phyloP scores from a whole-genome alignment of 2,329 filamentous ascomycete species.

The Orbilia ellipsospora region DNA sequence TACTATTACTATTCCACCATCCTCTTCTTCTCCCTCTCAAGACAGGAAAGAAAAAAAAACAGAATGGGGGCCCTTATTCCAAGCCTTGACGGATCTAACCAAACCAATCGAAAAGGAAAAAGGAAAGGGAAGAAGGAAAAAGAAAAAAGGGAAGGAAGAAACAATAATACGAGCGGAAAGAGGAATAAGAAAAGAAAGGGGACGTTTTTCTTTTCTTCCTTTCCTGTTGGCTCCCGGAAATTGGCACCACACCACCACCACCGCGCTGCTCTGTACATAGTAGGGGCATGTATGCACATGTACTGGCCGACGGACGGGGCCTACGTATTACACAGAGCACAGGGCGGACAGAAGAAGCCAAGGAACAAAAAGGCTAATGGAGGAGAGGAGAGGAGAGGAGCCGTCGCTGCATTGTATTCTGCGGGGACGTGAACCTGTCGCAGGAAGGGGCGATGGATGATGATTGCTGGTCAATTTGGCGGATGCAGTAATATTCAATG shows the following conservation, averaged over 20 bases:
- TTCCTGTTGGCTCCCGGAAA: not conserved
- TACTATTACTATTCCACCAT: too few relatives aligned
- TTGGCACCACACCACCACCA: slow-evolving; percentile 10
- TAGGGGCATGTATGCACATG: too few relatives aligned
- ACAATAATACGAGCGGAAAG: too few relatives aligned
- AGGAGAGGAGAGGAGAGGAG: too few relatives aligned
- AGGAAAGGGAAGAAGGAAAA: not conserved
- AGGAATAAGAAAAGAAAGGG: not conserved
- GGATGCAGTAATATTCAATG: not conserved
- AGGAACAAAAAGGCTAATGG: slow-evolving; percentile 10
- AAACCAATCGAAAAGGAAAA: not conserved
- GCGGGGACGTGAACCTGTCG: too few relatives aligned
- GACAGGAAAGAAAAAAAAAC: not conserved
- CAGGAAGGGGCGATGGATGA: not conserved
- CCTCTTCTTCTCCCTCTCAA: too few relatives aligned
- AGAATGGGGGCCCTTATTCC: not conserved
- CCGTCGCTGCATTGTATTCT: too few relatives aligned
- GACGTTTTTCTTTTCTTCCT: not conserved
- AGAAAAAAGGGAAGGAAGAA: not conserved
- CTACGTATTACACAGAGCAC: not conserved
- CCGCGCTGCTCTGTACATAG: too few relatives aligned
- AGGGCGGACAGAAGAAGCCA: not conserved
- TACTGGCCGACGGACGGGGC: too few relatives aligned
- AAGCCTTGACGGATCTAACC: slow-evolving; percentile 1
- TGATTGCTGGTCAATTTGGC: not conserved